Percentiles rank a stretch among this genome's conserved stretches.
Conservation (phyloP, 1,284 basidiomycete genomes). For the Tilletia setariae region DNA sequence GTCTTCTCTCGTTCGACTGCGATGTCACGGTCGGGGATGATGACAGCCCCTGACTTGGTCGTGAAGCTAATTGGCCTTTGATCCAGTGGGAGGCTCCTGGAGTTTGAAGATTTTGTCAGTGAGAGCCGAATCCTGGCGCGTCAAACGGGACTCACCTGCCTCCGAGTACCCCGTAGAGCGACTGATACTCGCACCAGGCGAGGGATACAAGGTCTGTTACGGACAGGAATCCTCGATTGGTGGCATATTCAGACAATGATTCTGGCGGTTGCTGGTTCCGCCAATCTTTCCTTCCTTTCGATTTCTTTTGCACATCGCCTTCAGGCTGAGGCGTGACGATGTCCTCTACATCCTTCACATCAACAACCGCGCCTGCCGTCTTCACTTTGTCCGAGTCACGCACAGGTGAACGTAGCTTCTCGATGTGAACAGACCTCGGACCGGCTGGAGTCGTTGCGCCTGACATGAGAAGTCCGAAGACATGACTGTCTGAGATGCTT, state of each 20-base stretch:
- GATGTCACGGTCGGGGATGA: constrained; percentile 25
- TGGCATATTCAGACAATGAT: not conserved
- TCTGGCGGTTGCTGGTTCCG: not conserved
- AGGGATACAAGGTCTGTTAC: constrained; percentile 49
- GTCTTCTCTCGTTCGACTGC: constrained; percentile 32
- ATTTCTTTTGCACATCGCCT: no score
- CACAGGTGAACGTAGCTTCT: no score
- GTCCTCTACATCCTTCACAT: not conserved
- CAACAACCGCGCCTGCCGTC: not conserved
- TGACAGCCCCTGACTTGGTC: constrained; percentile 30
- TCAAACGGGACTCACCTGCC: not conserved
- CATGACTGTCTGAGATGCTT: no score
- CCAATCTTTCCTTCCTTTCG: not conserved
- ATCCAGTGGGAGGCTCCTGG: constrained; percentile 34
- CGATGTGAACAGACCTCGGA: no score
- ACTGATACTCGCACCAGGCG: constrained; percentile 48
- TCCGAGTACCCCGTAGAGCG: constrained; percentile 39
- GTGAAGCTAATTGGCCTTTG: constrained; percentile 37
- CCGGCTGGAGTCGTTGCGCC: no score
- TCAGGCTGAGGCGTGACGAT: not conserved
- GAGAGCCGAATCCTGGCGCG: not conserved
- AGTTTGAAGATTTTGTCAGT: not conserved
- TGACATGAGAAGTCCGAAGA: no score
- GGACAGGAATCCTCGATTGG: constrained; percentile 23
- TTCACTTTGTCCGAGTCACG: no score